phyloP scores from a whole-genome alignment of 2,329 filamentous ascomycete species.

The Hymenoscyphus infarciens region DNA sequence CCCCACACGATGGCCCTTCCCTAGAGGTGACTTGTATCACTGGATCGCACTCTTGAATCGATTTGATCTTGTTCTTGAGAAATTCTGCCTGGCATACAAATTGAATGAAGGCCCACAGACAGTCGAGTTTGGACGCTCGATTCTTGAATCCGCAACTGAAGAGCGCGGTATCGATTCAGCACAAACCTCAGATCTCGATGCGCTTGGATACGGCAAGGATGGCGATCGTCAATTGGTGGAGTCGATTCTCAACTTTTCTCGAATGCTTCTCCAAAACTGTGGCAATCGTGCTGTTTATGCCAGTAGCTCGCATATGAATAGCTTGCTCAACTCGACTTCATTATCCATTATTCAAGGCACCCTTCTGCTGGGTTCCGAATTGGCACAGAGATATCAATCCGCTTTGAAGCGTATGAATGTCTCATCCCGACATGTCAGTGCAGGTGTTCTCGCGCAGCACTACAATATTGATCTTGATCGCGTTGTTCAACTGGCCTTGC shows the following conservation, averaged over 20 bases:
- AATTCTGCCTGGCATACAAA: constrained; percentile 76
- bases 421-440: constrained; percentile 63
- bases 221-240: constrained; percentile 80
- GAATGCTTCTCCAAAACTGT: constrained; percentile 86
- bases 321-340: constrained; percentile 83
- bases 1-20: constrained; percentile 89
- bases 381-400: constrained; percentile 90
- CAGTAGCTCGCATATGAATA: constrained; percentile 85
- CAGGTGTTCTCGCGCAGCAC: constrained; percentile 75
- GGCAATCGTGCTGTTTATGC: constrained; percentile 95
- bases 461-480: constrained; percentile 77
- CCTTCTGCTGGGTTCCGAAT: constrained; percentile 75
- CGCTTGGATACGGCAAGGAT: constrained; percentile 65
- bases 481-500: constrained; percentile 76
- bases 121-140: constrained; percentile 65
- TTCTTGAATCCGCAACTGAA: constrained; percentile 51
- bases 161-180: constrained; percentile 46
- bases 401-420: constrained; percentile 73
- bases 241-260: constrained; percentile 77
- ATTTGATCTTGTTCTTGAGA: constrained; percentile 84
- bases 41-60: constrained; percentile 95
- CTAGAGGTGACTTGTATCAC: constrained; percentile 92
- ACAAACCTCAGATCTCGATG: constrained; percentile 45
- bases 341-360: constrained; percentile 73
- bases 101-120: constrained; percentile 77